Evolutionary conservation across 495 filamentous ascomycete genomes (phyloP), one percentile per base, ranked within the genome.

Genomic region (Penicillium taxi): DNA sequence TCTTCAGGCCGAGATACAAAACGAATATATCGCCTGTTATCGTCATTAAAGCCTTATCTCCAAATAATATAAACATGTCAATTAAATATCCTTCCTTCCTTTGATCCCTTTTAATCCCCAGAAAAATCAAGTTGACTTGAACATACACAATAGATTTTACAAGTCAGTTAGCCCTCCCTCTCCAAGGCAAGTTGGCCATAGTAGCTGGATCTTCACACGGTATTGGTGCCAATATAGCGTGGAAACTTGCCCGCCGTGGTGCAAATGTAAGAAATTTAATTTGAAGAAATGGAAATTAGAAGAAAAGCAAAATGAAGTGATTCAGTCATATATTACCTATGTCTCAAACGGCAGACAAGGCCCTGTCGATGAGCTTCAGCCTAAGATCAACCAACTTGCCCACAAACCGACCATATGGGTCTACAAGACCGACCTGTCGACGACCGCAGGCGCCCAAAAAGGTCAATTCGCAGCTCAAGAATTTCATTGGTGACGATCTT

Each of bases 321-420:
- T 6, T 2, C 23, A 13, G 20, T 23, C 19, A 3, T 35, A 6
- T 9, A 12, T 35, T 23, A 35, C 32, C 11, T 32, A 32, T 17
- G 16, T 19, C 29, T 32, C 29, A 6, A 15, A 21, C 23, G 8
- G 12, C n/a, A 32, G 16, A n/a, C n/a, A 32, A 13, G 15, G 11
- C 11, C 5, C 39, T 35, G 34, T 38, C 27, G 27, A 42, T 43
- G 45, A 34, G 18, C 32, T 34, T 20, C 16, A 21, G 19, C 17
- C 16, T 12, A 34, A 22, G 18, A 34, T 34, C 18, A 20, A 19
- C 32, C 16, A 34, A 22, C 32, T 22, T 28, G 17, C 32, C 9
- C 16, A 34, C 17, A 22, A 22, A 4, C 32, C 32, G 4, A 34
- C 4, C 11, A 13, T 13, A 20, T 19, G 15, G 15, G n/a, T 19